A percentile compares a stretch with the other conserved stretches of the same genome.
phyloP scores from a whole-genome alignment of 1,284 basidiomycete species.

The Mycosarcoma maydis region DNA sequence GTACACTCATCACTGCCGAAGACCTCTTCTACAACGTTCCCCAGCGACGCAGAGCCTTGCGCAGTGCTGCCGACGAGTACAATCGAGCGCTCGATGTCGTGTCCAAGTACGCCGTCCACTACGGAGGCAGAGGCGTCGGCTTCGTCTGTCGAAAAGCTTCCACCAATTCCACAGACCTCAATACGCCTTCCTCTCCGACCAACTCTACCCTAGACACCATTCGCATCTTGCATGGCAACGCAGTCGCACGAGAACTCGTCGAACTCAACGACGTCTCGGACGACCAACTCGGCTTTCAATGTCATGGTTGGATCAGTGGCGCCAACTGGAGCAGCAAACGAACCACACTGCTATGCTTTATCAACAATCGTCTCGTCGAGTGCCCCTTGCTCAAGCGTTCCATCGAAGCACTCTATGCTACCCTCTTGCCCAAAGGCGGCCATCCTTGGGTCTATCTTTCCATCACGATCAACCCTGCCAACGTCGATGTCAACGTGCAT shows the following conservation, averaged over 20 bases:
- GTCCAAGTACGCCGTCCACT: constrained; percentile 81
- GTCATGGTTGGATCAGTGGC: constrained; percentile 81
- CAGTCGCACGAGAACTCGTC: constrained; percentile 83
- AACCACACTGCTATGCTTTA: constrained; percentile 87
- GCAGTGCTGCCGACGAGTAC: constrained; percentile 90
- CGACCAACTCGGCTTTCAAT: constrained; percentile 37
- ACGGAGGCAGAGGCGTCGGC: constrained; percentile 72
- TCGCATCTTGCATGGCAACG: constrained; percentile 81
- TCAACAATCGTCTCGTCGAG: constrained; percentile 95
- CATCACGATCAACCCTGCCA: constrained; percentile 82
- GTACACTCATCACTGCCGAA: constrained; percentile 91
- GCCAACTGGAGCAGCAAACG: constrained; percentile 91
- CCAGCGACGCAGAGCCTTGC: constrained; percentile 84
- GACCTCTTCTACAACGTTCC: constrained; percentile 96
- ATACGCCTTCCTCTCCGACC: constrained; percentile 74
- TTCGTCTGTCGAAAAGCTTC: constrained; percentile 73
- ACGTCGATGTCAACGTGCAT: constrained; percentile 97
- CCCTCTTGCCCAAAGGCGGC: constrained; percentile 88
- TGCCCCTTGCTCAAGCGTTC: constrained; percentile 86
- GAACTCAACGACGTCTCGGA: constrained; percentile 63
- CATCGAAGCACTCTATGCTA: constrained; percentile 84
- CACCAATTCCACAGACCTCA: constrained; percentile 73
- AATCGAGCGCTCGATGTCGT: constrained; percentile 89
- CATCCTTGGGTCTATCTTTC: constrained; percentile 92
- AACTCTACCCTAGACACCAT: constrained; percentile 80